These are phyloP conservation scores for Malassezia sympodialis DNA, from an alignment of 1,284 basidiomycete genomes.

Conservation along the genomic window DNA sequence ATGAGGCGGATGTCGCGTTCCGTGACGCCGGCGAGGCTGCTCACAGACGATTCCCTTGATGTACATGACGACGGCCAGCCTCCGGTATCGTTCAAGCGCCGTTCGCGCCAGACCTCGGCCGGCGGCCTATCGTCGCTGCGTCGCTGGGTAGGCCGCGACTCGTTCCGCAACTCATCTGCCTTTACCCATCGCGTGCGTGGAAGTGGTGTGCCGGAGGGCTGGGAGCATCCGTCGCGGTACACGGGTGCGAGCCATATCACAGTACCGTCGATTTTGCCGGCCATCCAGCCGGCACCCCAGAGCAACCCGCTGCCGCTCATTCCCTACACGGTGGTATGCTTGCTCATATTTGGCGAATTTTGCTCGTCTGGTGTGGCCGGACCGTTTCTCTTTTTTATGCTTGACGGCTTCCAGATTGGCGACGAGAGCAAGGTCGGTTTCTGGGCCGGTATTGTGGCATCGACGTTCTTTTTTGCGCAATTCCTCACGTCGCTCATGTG, in stretches of 20 bases:
- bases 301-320: constrained; percentile 39
- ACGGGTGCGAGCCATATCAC: constrained; percentile 10
- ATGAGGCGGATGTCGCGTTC: neutral
- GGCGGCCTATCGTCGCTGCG: neutral
- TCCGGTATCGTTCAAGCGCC: constrained; percentile 13
- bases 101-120: neutral
- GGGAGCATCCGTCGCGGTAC: constrained; percentile 16
- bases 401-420: constrained; percentile 41
- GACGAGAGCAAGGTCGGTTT: constrained; percentile 42
- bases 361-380: constrained; percentile 64
- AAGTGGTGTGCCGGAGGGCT: constrained; percentile 5
- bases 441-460: constrained; percentile 43
- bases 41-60: neutral
- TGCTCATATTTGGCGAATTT: constrained; percentile 46
- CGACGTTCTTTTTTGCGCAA: constrained; percentile 48
- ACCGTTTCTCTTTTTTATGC: constrained; percentile 47
- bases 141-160: constrained; percentile 4
- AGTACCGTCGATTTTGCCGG: constrained; percentile 22
- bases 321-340: constrained; percentile 43
- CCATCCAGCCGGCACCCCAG: constrained; percentile 17
- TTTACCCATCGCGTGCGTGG: neutral
- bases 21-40: neutral
- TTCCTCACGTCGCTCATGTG: constrained; percentile 80
- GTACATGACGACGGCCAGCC: neutral
- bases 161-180: neutral